Conservation (phyloP, 2,329 filamentous ascomycete species). For the Pseudocercospora musae region DNA sequence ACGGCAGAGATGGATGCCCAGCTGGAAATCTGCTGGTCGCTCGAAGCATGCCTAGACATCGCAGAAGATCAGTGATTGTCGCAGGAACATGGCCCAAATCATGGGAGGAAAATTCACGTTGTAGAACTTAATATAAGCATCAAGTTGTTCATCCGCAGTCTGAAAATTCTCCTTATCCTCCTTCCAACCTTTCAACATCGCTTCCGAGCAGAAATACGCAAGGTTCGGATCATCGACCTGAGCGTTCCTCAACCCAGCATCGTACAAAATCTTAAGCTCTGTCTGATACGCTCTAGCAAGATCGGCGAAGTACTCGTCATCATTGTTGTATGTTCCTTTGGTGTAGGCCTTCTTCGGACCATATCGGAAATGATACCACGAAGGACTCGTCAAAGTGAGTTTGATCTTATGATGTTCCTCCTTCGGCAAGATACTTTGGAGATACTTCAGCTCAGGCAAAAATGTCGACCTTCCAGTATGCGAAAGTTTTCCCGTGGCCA, state of each 20-base stretch:
- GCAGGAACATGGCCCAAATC: too few species aligned
- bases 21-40: conserved; percentile 65
- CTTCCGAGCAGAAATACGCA: conserved; percentile 67
- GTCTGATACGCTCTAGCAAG: conserved; percentile 47
- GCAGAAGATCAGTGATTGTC: not conserved
- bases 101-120: conserved; percentile 46
- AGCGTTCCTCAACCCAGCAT: conserved; percentile 46
- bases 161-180: conserved; percentile 65
- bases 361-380: conserved; percentile 62
- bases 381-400: conserved; percentile 33
- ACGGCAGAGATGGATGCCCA: conserved; percentile 1
- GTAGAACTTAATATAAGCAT: conserved; percentile 73
- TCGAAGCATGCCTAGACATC: conserved; percentile 44
- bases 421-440: conserved; percentile 58
- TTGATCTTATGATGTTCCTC: conserved; percentile 63
- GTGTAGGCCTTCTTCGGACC: conserved; percentile 50
- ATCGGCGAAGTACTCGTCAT: conserved; percentile 49
- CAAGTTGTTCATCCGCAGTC: conserved; percentile 66
- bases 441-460: conserved; percentile 57
- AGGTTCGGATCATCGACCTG: conserved; percentile 50
- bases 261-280: conserved; percentile 46
- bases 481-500: conserved; percentile 58
- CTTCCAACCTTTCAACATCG: conserved; percentile 68
- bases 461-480: conserved; percentile 55
- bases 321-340: conserved; percentile 44